Percentiles rank a stretch among this genome's conserved stretches.
These are phyloP conservation scores for Aristolochia contorta DNA, from an alignment of 164 flowering plant genomes.

Conservation along the genomic window DNA sequence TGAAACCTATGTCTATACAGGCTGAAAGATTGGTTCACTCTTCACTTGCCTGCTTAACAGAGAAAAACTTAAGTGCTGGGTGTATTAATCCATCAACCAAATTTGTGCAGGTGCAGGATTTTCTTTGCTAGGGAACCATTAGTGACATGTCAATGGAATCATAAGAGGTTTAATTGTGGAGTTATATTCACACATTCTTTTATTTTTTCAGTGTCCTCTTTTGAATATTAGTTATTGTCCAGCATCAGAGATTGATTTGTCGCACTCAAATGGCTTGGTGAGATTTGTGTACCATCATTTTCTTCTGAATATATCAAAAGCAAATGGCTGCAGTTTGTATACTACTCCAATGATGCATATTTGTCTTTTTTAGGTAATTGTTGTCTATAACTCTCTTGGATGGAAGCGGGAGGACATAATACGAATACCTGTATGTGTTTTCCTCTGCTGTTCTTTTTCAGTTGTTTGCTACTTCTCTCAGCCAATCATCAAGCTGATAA, in stretches of 20 bases:
- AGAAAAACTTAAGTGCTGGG: conserved; percentile 21
- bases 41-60: conserved; percentile 53
- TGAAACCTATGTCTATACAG: conserved; percentile 25
- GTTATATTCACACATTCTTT: conserved; percentile 4
- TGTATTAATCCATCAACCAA: conserved; percentile 27
- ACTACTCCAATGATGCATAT: too few relatives aligned
- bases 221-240: conserved; percentile 90
- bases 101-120: conserved; percentile 53
- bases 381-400: conserved; percentile 84
- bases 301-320: background rate
- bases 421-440: conserved; percentile 69
- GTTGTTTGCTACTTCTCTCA: too few relatives aligned
- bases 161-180: background rate
- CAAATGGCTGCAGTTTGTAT: too few relatives aligned
- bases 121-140: background rate
- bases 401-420: conserved; percentile 79
- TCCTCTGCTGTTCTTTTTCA: background rate
- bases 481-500: too few relatives aligned
- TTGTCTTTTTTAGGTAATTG: conserved; percentile 39
- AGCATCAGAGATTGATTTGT: conserved; percentile 57
- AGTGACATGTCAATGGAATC: background rate
- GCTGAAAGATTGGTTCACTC: conserved; percentile 67
- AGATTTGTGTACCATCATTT: conserved; percentile 11
- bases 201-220: conserved; percentile 68
- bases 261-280: conserved; percentile 62